Base-by-base conservation (phyloP, 495 filamentous ascomycete genomes). In the Penicillium lagena region DNA sequence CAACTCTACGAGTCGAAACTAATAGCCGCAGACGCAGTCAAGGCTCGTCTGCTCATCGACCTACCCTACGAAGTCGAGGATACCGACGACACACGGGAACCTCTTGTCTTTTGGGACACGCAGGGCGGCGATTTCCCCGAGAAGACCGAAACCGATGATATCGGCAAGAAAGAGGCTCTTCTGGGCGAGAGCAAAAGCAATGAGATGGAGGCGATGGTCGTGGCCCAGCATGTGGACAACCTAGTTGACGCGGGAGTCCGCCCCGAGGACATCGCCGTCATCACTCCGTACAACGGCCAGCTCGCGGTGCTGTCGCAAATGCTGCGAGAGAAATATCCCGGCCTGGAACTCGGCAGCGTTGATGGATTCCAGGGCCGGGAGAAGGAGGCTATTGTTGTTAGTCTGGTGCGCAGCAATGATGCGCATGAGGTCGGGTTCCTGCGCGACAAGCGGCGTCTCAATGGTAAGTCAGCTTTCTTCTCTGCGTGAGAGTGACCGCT, bases 301-400 rank as follows among this genome's bases (percentile, higher is more conserved):
- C 73, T 96, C 7, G 80, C 85, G 2, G 66, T 95, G 1, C 69
- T 98, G 40, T 77, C 89, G 2, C 76, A 80, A 34, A 61, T 74
- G 46, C 72, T 98, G 12, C 89, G 90, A 45, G 86, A 90, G 41
- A 70, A 71, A 35, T 95, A 86, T 50, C 84, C 83, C 0, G 89
- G 82, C 4, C 79, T 99, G 11, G 93, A 99, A 60, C 67, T 97
- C 12, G 93, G 93, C 22, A 95, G 86, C 52, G 88, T 99, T 3
- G 93, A 99, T 66, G 90, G 90, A 7, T 99, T 99, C 60, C 93
- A 99, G 60, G 93, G 93, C 32, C 77, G 93, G 10, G 93, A 99
- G 67, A 98, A 99, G 65, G 93, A 99, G 61, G 93, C 86, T 2
- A 85, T 99, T 32, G 79, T 99, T 29, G 81, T 99, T 12, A 89